Evolutionary conservation across 140 eudicot genomes (phyloP).

Genomic region (Oenanthe javanica): DNA sequence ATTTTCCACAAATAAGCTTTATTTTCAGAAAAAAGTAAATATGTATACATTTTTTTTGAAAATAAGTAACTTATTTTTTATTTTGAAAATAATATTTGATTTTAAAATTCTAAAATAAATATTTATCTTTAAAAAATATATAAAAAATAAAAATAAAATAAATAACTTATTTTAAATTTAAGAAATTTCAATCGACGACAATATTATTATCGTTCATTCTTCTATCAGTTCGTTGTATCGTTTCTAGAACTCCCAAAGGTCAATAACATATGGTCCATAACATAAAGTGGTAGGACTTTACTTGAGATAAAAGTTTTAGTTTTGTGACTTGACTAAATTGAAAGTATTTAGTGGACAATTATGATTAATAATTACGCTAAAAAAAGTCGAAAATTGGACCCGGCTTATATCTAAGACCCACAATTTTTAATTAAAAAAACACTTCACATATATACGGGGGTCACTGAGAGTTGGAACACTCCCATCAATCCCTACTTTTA

Average conservation of each 20-base stretch:
- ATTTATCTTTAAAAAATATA: too few relatives aligned
- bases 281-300: neutral
- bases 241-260: neutral
- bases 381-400: neutral
- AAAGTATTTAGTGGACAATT: neutral
- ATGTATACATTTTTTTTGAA: too few relatives aligned
- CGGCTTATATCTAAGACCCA: neutral
- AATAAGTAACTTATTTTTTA: too few relatives aligned
- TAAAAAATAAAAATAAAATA: too few relatives aligned
- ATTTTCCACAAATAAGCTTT: too few relatives aligned
- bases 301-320: neutral
- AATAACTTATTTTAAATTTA: too few relatives aligned
- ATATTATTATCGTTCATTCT: too few relatives aligned
- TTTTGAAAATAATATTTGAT: too few relatives aligned
- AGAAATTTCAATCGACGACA: too few relatives aligned
- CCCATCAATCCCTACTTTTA: conserved; percentile 16
- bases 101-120: too few relatives aligned
- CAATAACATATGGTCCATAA: neutral
- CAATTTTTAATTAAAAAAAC: neutral
- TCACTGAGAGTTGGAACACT: conserved; percentile 10
- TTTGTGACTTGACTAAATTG: neutral
- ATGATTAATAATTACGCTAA: neutral
- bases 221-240: too few relatives aligned
- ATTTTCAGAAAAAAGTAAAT: too few relatives aligned
- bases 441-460: neutral